A percentile compares a stretch with the other conserved stretches of the same genome.
These are phyloP conservation scores for Phialemonium atrogriseum DNA, from an alignment of 2,329 filamentous ascomycete genomes.

Conservation along the genomic window DNA sequence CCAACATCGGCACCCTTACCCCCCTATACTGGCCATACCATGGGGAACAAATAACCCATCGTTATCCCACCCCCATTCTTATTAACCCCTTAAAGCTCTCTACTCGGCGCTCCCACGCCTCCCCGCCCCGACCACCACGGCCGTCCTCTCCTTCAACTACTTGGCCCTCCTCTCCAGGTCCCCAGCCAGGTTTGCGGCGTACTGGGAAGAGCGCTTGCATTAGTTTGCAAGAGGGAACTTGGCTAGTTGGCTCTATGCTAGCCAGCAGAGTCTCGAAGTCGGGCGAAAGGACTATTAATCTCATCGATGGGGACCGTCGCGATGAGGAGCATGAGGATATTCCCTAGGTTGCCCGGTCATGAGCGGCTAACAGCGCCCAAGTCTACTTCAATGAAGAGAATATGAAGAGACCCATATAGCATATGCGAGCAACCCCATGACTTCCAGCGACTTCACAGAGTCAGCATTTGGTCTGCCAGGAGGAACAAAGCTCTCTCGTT, in stretches of 20 bases:
- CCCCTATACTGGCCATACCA: too few species aligned
- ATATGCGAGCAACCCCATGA: slow-evolving; percentile 67
- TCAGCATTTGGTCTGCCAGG: slow-evolving; percentile 29
- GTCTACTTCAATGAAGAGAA: slow-evolving; percentile 59
- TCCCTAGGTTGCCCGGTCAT: slow-evolving; percentile 65
- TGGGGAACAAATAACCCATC: too few species aligned
- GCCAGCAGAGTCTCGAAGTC: background rate
- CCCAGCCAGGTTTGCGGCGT: background rate
- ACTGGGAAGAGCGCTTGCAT: slow-evolving; percentile 27
- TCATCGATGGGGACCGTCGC: slow-evolving; percentile 41
- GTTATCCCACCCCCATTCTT: too few species aligned
- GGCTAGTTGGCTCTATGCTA: slow-evolving; percentile 14
- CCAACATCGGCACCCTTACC: too few species aligned
- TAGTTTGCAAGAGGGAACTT: slow-evolving; percentile 51
- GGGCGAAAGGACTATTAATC: slow-evolving; percentile 4
- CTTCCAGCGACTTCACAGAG: slow-evolving; percentile 82
- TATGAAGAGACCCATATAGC: slow-evolving; percentile 60
- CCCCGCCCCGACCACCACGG: too few species aligned
- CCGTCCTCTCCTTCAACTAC: slow-evolving; percentile 3
- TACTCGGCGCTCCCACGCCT: too few species aligned
- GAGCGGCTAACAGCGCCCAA: slow-evolving; percentile 64
- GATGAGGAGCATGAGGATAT: slow-evolving; percentile 65
- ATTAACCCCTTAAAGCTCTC: too few species aligned
- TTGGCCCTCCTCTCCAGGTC: slow-evolving; percentile 3
- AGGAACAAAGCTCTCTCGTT: background rate